Base-by-base conservation (phyloP, 176 grass and related monocot species). In the Puya raimondii region DNA sequence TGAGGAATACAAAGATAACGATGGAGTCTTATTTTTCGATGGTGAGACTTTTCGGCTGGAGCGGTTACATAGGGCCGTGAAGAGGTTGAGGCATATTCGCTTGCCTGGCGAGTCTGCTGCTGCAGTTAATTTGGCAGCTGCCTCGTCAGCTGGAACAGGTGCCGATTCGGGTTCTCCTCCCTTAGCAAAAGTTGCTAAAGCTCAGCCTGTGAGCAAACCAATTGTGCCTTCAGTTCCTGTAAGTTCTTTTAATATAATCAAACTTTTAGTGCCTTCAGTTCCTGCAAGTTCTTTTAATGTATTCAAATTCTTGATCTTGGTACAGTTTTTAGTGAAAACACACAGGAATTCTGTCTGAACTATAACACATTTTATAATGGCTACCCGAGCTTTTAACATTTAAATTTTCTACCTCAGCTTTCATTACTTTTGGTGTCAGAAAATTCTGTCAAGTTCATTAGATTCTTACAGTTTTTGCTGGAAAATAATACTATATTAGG, bases 1-100 rank as follows among this genome's bases (percentile, higher is more conserved):
- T 74, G 94, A 99, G 72, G 94, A 99, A 23, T 90, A 82, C 66
- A 99, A 99, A 72, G 94, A 99, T 76, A 92, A 79, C 78, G 89
- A 93, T 75, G 94, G 81, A 23, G 89, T 93, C 56, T 81, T 99
- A 33, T 99, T 99, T 80, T 99, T 99, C 80, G 82, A 99, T 27
- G 90, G 94, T 42, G 85, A 84, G 64, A 82, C 71, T 11, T 99
- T 99, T 84, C 80, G 83, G 26, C 77, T 99, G 10, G 94, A 99
- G 67, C 81, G 87, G 61, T 85, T 99, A 64, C 84, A 99, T 77
- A 77, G 87, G 9, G 87, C 94, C 66, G 87, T 99, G 64, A 99
- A 99, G 75, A 88, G 87, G 67, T 75, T 99, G 63, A 99, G 90
- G 64, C 90, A 99, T 79, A 83, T 88, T 64, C 89, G 94, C 18